Base-by-base conservation (phyloP, 306 rosid genomes). In the Nissolia schottii region DNA sequence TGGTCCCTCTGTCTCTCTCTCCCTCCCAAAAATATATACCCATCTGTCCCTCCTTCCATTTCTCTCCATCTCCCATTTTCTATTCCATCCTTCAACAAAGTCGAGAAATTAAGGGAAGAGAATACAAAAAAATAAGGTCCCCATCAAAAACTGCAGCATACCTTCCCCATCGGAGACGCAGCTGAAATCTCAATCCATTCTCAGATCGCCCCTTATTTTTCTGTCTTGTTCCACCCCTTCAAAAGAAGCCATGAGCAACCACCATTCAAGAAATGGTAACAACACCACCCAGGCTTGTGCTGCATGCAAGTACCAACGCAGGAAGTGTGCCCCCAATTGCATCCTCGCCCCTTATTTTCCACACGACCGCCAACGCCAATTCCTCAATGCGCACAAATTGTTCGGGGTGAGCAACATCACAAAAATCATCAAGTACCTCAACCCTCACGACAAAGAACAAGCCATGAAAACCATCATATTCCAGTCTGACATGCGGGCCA, bases 281-380 rank as follows among this genome's bases (percentile, higher is more conserved):
- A 82, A 66, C 75, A 90, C 87, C 50, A 51, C 88, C 46, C 97
- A 94, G 65, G 99, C 99, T 32, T 94, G 99, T 41, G 99, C 97
- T 31, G 93, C 96, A 0, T 94, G 99, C 34, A 91, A 87, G n/a
- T 87, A 89, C 87, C 99, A 86, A 55, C 97, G 97, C 13, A 80
- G 91, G 18, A 91, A 91, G 76, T 94, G 99, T 60, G 91, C 96
- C 0, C 85, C 99, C 0, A 97, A 94, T 43, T 94, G 99, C 83
- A 67, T 86, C 19, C 85, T 94, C 0, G 96, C 99, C 6, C 99
- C 99, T 13, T 94, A 80, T 46, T 94, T 94, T 23, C 95, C 99
- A 16, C 97, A 87, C 75, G 87, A 89, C 61, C 85, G 85, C 9
- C 95, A 83, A 7, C 76, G 80, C 0, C 99, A 94, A 48, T 94